phyloP scores from a whole-genome alignment of 306 rosid species.

The Luffa aegyptiaca region DNA sequence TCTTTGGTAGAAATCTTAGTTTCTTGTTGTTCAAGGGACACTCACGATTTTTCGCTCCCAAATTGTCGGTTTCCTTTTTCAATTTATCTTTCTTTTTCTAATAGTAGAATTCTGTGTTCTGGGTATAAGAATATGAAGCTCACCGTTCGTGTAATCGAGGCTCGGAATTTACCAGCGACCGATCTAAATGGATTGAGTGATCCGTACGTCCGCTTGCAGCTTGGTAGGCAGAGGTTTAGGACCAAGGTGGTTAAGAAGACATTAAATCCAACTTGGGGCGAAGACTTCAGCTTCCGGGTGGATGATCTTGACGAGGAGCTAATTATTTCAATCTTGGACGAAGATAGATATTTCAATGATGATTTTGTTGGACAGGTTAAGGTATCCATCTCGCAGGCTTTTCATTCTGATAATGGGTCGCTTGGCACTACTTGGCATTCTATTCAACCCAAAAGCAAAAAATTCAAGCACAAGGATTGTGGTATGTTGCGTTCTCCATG shows the following conservation, averaged over 20 bases:
- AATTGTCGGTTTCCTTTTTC: background rate
- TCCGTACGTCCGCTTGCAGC: slow-evolving; percentile 63
- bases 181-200: slow-evolving; percentile 59
- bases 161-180: slow-evolving; percentile 43
- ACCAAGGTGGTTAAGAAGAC: slow-evolving; percentile 75
- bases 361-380: slow-evolving; percentile 58
- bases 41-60: background rate
- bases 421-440: slow-evolving; percentile 64
- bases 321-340: slow-evolving; percentile 57
- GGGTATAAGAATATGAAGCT: slow-evolving; percentile 47
- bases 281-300: slow-evolving; percentile 64
- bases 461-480: slow-evolving; percentile 59
- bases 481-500: slow-evolving; percentile 32
- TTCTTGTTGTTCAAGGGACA: background rate
- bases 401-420: slow-evolving; percentile 50
- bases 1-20: background rate
- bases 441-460: slow-evolving; percentile 59
- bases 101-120: background rate
- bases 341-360: slow-evolving; percentile 72
- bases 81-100: background rate
- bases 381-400: slow-evolving; percentile 50
- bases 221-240: slow-evolving; percentile 68
- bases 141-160: slow-evolving; percentile 70
- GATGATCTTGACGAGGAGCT: slow-evolving; percentile 66
- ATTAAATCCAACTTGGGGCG: slow-evolving; percentile 68